Evolutionary conservation across 2,329 filamentous ascomycete species (phyloP), one percentile per base, ranked within the genome.

Genomic region (Hypoxylon sp.): DNA sequence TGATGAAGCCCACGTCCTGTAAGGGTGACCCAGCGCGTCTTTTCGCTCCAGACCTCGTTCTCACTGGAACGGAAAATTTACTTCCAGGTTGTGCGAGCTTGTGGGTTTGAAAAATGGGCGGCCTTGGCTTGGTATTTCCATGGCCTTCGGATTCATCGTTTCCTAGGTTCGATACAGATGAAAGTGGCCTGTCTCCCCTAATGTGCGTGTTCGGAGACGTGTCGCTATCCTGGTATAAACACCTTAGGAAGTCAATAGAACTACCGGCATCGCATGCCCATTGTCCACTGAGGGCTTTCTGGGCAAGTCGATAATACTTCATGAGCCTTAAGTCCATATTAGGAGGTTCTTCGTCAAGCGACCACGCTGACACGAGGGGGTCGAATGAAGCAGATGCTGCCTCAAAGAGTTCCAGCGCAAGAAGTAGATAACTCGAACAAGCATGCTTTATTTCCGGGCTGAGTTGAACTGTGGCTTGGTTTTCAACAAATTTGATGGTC

Each of bases 281-380:
- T 41, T 60, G 55, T 12, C 66, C 58, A 19, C 47, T 62, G 30
- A 61, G 63, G 14, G 58, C 58, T 27, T 65, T 68, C 32, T 70
- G 68, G 2, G 66, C 68, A 19, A 61, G 61, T 23, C 66, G 66
- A 52, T 70, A 69, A 52, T 70, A 70, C 34, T 70, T 70, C n/a
- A 70, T 59, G 12, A 70, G 61, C 19, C 60, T 61, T 14, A 69
- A 30, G 21, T 70, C 68, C 52, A 69, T 59, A 34, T 67, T 65
- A 29, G 55, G 55, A 21, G 68, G 68, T 29, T 70, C 68, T 46
- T 69, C 61, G 27, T 70, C 68, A 19, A 70, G 61, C n/a, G 68
- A 70, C 68, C 68, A 70, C 0, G 63, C 30, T 23, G 55, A 65
- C 27, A 61, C 41, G 11, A 70, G 32, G 29, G 68, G 68, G 47